Evolutionary conservation across 2,329 filamentous ascomycete species (phyloP).

Genomic region (Simplicillium aogashimaense): DNA sequence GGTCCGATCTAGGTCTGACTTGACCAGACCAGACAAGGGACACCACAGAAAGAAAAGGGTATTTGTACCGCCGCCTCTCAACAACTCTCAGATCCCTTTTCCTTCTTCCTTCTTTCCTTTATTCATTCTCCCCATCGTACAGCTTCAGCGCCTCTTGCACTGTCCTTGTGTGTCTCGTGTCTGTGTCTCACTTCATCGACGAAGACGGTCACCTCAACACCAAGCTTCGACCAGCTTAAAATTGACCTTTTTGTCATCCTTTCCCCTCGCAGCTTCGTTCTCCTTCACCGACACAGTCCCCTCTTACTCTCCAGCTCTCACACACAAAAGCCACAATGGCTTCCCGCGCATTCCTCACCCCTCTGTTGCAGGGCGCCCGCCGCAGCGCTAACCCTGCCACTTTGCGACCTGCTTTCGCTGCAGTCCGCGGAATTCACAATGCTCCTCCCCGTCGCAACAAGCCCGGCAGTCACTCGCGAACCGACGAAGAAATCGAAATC

Average conservation of each 20-base stretch:
- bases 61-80: too few species aligned
- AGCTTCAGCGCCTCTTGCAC: too few species aligned
- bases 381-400: slow-evolving; percentile 9
- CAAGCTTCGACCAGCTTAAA: too few species aligned
- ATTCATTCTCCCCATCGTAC: not conserved
- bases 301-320: not conserved
- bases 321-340: slow-evolving; percentile 12
- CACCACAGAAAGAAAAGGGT: too few species aligned
- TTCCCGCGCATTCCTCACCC: slow-evolving; percentile 12
- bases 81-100: slow-evolving; percentile 1
- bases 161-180: too few species aligned
- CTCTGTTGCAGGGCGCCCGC: slow-evolving; percentile 17
- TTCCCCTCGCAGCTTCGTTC: not conserved
- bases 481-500: slow-evolving; percentile 67
- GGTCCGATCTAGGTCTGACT: too few species aligned
- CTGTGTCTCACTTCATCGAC: too few species aligned
- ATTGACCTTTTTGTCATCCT: too few species aligned
- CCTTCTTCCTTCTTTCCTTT: slow-evolving; percentile 1
- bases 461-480: slow-evolving; percentile 64
- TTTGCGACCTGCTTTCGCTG: slow-evolving; percentile 13
- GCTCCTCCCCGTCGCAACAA: slow-evolving; percentile 25
- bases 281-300: not conserved
- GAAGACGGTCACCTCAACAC: too few species aligned
- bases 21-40: too few species aligned
- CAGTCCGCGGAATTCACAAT: slow-evolving; percentile 20